Evolutionary conservation across 2,329 filamentous ascomycete species (phyloP).

Genomic region (Lanzia echinophila): DNA sequence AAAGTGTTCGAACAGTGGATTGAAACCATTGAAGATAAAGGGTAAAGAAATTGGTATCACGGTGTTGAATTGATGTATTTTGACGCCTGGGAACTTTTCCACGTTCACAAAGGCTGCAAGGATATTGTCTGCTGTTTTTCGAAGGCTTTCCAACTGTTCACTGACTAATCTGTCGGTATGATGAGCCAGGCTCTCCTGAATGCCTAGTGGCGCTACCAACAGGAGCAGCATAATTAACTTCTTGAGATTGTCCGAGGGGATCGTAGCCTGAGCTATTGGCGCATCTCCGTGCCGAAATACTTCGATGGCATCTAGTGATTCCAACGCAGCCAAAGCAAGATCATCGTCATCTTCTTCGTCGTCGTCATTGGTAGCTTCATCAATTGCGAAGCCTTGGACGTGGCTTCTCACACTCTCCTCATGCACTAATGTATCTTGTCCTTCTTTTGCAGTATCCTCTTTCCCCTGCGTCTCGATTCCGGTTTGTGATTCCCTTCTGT

Average conservation of each 20-base stretch:
- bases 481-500: slow-evolving; percentile 41
- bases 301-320: slow-evolving; percentile 58
- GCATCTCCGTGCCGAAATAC: slow-evolving; percentile 48
- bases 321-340: slow-evolving; percentile 61
- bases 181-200: slow-evolving; percentile 58
- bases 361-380: slow-evolving; percentile 38
- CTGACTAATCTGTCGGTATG: slow-evolving; percentile 52
- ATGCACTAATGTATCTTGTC: background rate
- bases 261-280: slow-evolving; percentile 56
- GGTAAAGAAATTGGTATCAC: slow-evolving; percentile 56
- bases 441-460: background rate
- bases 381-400: slow-evolving; percentile 35
- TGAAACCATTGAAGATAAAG: slow-evolving; percentile 61
- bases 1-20: slow-evolving; percentile 66
- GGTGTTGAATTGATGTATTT: slow-evolving; percentile 52
- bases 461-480: slow-evolving; percentile 13
- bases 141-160: slow-evolving; percentile 50
- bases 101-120: slow-evolving; percentile 59
- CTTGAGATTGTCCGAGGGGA: slow-evolving; percentile 67
- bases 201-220: slow-evolving; percentile 55
- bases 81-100: slow-evolving; percentile 57
- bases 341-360: slow-evolving; percentile 46
- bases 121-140: slow-evolving; percentile 56
- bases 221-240: slow-evolving; percentile 65
- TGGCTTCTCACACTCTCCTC: slow-evolving; percentile 19